A percentile compares a stretch with the other conserved stretches of the same genome.
phyloP scores from a whole-genome alignment of 768 basidiomycete genomes.

The Suillus brevipes region DNA sequence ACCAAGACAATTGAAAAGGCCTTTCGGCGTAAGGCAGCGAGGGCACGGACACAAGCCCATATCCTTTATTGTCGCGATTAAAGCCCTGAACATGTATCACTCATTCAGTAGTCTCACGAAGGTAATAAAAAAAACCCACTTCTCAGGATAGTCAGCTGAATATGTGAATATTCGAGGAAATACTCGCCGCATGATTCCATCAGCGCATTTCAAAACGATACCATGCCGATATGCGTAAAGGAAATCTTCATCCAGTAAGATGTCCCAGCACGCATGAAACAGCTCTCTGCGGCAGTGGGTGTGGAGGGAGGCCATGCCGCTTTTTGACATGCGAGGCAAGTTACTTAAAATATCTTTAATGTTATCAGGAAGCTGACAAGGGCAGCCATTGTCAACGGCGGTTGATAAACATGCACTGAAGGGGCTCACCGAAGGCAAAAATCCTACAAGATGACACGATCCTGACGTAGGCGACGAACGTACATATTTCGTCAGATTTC shows the following conservation, averaged over 20 bases:
- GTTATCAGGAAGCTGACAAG: slow-evolving; percentile 13
- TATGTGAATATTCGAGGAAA: no score
- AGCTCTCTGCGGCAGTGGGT: slow-evolving; percentile 20
- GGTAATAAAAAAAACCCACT: no score
- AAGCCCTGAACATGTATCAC: no score
- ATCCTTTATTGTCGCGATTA: no score
- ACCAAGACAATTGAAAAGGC: no score
- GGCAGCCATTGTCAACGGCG: not conserved
- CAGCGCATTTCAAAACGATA: no score
- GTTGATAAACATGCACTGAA: not conserved
- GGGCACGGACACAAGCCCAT: no score
- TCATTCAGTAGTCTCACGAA: no score
- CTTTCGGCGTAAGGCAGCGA: no score
- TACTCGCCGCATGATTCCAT: no score
- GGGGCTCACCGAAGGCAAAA: slow-evolving; percentile 10
- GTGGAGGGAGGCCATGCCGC: slow-evolving; percentile 1
- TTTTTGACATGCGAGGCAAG: not conserved
- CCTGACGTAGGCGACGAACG: slow-evolving; percentile 14
- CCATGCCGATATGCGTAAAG: not conserved
- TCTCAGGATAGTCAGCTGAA: no score
- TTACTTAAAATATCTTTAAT: slow-evolving; percentile 8
- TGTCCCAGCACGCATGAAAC: slow-evolving; percentile 17
- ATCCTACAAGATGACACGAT: slow-evolving; percentile 11
- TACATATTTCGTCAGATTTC: slow-evolving; percentile 25
- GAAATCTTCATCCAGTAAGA: slow-evolving; percentile 16